These are phyloP conservation scores for Pichia sp. DNA, from an alignment of 1,139 yeast genomes.

Conservation along the genomic window DNA sequence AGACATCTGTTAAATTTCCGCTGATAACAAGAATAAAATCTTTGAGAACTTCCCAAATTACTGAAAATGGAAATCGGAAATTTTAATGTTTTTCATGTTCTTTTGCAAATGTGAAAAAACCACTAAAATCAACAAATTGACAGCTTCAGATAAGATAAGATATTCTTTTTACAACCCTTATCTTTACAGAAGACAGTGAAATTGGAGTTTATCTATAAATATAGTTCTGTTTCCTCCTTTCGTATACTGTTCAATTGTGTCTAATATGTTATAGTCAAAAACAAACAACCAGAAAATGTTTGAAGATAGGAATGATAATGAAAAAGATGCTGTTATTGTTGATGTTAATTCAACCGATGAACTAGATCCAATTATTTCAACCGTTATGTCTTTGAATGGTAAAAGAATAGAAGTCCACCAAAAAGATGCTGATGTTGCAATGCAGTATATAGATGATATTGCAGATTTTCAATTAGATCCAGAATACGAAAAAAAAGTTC, in stretches of 20 bases:
- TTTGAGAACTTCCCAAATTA: not conserved
- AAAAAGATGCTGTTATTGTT: not conserved
- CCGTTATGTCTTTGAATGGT: constrained; percentile 13
- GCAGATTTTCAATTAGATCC: constrained; percentile 24
- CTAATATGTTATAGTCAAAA: not conserved
- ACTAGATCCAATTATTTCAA: constrained; percentile 11
- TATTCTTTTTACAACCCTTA: not conserved
- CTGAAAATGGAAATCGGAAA: not conserved
- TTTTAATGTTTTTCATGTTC: not conserved
- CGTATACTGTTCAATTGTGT: not conserved
- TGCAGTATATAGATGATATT: constrained; percentile 18
- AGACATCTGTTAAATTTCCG: not conserved
- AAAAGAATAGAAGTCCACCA: constrained; percentile 7
- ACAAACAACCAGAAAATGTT: not conserved
- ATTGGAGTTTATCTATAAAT: not conserved
- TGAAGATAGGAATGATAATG: not conserved
- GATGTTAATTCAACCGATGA: constrained; percentile 2
- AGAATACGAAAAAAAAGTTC: constrained; percentile 31
- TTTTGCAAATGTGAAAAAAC: not conserved
- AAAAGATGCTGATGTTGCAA: constrained; percentile 15
- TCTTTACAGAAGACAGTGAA: not conserved
- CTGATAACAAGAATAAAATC: not conserved
- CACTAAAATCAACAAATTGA: not conserved
- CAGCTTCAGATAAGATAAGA: not conserved
- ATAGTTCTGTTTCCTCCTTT: not conserved